A percentile compares a stretch with the other conserved stretches of the same genome.
Conservation (phyloP, 345 rosid species). For the Alliaria petiolata region DNA sequence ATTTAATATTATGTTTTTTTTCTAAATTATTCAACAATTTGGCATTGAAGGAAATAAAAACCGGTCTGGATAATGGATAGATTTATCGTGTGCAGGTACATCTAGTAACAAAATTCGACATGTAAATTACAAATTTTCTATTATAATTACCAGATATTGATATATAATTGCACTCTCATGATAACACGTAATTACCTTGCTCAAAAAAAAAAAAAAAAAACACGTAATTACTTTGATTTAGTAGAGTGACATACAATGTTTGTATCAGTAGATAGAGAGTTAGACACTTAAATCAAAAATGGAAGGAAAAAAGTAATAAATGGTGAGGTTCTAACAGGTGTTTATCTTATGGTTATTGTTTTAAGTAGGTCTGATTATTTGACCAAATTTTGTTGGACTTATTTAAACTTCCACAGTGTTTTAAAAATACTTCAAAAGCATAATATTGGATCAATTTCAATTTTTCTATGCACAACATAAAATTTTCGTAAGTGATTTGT, state of each 20-base stretch:
- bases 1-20: neutral
- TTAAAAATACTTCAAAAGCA: no score
- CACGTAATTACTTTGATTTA: conserved; percentile 2
- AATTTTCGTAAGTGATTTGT: no score
- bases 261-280: neutral
- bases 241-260: neutral
- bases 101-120: neutral
- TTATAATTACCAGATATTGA: neutral
- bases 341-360: neutral
- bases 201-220: no score
- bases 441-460: no score
- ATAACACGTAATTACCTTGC: neutral
- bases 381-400: no score
- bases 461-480: no score
- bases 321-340: neutral
- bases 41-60: neutral
- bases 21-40: neutral
- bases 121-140: neutral
- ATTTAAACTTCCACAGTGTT: no score
- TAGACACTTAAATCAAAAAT: neutral
- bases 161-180: neutral
- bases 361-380: neutral
- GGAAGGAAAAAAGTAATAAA: neutral
- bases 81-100: neutral
- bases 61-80: neutral